Base-by-base conservation (phyloP, 495 filamentous ascomycete genomes). In the Aspergillus nidulans region DNA sequence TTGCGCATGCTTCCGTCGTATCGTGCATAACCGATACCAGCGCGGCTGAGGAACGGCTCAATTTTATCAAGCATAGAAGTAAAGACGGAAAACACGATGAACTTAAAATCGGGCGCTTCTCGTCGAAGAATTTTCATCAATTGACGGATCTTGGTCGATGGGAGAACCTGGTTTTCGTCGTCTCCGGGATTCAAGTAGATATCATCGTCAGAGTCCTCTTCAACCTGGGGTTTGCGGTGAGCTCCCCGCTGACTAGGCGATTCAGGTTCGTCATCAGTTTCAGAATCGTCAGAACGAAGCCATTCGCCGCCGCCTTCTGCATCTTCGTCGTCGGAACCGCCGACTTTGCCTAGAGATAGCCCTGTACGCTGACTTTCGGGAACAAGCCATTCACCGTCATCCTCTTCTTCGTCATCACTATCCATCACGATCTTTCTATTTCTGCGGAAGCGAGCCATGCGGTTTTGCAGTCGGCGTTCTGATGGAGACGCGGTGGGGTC, bases 1-100 rank as follows among this genome's bases (percentile, higher is more conserved):
- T 96, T 96, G 63, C 85, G 80, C 94, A 98, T 98, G 61, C 83
- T 85, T 55, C 94, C 94, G 69, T 98, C 94, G 76, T 98, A 98
- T 7, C 94, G 85, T 7, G 89, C 88, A 65, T 85, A 92, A 55
- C 77, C 81, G 61, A 95, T 84, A 23, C 83, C 83, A 19, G 87
- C 83, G 26, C 80, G 72, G 18, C 80, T 76, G 24, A 98, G 75
- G 76, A 97, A 96, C 15, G 94, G 94, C 67, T 97, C 91, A 60
- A 97, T 84, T 51, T 97, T 86, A 74, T 98, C 89, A 44, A 98
- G 83, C 94, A 98, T 97, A 6, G 90, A 91, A 2, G 94, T 98
- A 70, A 95, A 96, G 63, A 97, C 89, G 3, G 90, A 95, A 72
- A 98, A 98, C 56, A 98, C 90, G 67, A 98, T 98, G 68, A 94